Evolutionary conservation across 306 rosid genomes (phyloP), one percentile per base, ranked within the genome.

Genomic region (Vigna nakashimae): DNA sequence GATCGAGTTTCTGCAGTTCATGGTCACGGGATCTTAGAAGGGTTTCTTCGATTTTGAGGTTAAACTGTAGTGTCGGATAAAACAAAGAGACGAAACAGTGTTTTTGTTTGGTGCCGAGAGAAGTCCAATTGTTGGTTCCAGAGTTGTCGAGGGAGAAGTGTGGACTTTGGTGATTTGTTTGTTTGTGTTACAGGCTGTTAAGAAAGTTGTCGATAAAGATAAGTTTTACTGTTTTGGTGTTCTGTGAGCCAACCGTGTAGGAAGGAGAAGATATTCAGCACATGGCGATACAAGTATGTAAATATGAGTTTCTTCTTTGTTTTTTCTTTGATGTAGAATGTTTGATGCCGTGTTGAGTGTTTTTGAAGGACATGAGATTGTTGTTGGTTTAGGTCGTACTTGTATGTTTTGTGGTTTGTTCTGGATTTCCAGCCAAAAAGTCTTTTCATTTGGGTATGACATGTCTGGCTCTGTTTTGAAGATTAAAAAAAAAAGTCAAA

Each of bases 281-380:
- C 50, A 86, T 87, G 91, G 69, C 80, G 15, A 72, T 84, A 82
- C 85, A 85, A 53, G 96, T 90, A 85, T 60, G 89, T 69, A 55
- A 43, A 36, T 69, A 6, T 43, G 30, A 18, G 28, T 74, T 66
- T 69, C 11, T 65, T n/a, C 56, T 84, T 4, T 77, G 40, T 53
- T 62, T 69, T 56, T 53, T 8, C 1, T 45, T 20, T 68, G 45
- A 4, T 50, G 14, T 65, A 1, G 18, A 67, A 15, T 75, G 32
- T 70, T 62, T 82, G 49, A 55, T 65, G 18, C 16, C 45, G 51
- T 63, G 1, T 8, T 46, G 7, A 11, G 11, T 69, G 79, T 36
- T 40, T 56, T 14, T 56, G 32, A 16, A 17, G 62, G 36, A 55
- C 9, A 50, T 67, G 64, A 34, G 40, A 16, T 82, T 75, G 18